Evolutionary conservation across 345 rosid species (phyloP).

Genomic region (Pistacia integerrima): DNA sequence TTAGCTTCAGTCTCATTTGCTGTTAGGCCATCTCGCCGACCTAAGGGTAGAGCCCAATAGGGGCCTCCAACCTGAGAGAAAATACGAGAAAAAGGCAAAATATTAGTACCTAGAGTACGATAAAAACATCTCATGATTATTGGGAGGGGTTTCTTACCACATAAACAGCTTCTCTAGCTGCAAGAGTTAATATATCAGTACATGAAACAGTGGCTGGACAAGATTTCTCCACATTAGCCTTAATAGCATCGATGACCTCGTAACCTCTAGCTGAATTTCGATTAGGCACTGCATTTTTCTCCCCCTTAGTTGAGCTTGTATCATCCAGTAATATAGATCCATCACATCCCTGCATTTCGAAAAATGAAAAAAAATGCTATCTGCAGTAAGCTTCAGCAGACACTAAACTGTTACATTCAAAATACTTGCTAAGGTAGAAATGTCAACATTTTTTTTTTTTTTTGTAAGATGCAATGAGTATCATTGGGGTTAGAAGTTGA

Average conservation of each 20-base stretch:
- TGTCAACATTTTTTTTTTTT: neutral
- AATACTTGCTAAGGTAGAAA: neutral
- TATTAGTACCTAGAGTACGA: constrained; percentile 6
- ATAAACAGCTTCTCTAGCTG: constrained; percentile 57
- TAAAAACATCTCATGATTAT: neutral
- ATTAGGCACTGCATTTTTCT: constrained; percentile 52
- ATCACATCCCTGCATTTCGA: constrained; percentile 58
- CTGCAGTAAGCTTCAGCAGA: constrained; percentile 3
- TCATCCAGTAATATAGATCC: constrained; percentile 64
- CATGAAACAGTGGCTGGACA: constrained; percentile 71
- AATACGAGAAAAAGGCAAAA: neutral
- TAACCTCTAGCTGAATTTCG: constrained; percentile 61
- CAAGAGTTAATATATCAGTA: constrained; percentile 60
- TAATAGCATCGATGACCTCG: constrained; percentile 64
- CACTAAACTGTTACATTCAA: neutral
- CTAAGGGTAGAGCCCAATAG: constrained; percentile 52
- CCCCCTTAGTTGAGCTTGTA: constrained; percentile 37
- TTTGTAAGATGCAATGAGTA: neutral
- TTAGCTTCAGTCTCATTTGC: constrained; percentile 54
- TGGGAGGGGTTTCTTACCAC: constrained; percentile 34
- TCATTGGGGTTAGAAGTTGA: neutral
- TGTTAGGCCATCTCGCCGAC: constrained; percentile 58
- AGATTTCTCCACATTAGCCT: constrained; percentile 51
- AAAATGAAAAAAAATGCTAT: neutral
- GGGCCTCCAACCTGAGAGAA: constrained; percentile 54